Base-by-base conservation (phyloP, 1,284 basidiomycete species). In the Moniliophthora roreri region DNA sequence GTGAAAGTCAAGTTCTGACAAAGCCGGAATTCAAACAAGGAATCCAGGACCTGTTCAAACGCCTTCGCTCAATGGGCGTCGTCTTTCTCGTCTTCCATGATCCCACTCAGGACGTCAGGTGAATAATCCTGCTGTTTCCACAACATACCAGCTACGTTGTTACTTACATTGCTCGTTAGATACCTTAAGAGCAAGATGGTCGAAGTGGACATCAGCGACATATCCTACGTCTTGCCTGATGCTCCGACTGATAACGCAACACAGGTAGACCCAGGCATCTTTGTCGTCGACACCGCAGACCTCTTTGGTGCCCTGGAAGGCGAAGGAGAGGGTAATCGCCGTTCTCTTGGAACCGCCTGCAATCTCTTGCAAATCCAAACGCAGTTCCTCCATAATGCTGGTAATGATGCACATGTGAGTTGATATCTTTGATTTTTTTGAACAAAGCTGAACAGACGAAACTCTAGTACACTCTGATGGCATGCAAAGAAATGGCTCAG, bases 51-150 rank as follows among this genome's bases (percentile, higher is more conserved):
- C 67, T 91, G 40, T 59, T 93, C 41, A 61, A 66, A 3, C 59
- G 66, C 4, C 66, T 81, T 53, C 62, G 65, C 4, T 57, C 63
- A 10, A 60, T 70, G 24, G 87, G 86, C 0, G 85, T 89, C 0
- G 68, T 92, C n/a, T 91, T 85, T 64, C 75, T 93, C 28, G 76
- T 93, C 9, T 90, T 93, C 66, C 91, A 93, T 66, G 89, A 91
- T 63, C 72, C 78, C 48, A 78, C 71, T 54, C 81, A 86, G 58
- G 91, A 93, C 66, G 73, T 93, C 65, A 87, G 86, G 84, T 87
- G 57, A 40, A 13, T 34, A 32, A 6, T 32, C 28, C 11, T 32
- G 4, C 1, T 10, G 13, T 26, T 3, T 46, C 36, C 32, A 18
- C 16, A 15, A 3, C n/a, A 3, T 46, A 7, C 16, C 34, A 9